Base-by-base conservation (phyloP, 2,329 filamentous ascomycete genomes). In the Beauveria pseudobassiana region DNA sequence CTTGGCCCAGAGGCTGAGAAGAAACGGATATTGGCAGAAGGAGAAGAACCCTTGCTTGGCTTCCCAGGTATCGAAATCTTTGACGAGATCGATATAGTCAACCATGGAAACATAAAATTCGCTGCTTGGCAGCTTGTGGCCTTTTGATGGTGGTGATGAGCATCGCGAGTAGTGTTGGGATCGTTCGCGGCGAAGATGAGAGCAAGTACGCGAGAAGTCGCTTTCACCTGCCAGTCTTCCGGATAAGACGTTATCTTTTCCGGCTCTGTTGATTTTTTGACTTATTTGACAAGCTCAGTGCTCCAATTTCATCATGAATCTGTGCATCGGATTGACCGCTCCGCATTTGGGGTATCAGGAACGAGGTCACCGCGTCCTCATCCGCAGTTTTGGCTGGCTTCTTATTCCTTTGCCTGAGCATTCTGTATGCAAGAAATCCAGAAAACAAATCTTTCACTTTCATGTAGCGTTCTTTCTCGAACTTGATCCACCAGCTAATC, bases 21-120 rank as follows among this genome's bases (percentile, higher is more conserved):
- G 87, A 69, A 96, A 96, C 0, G 93, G 91, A 69, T 96, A 96
- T 71, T 96, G 91, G 71, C 92, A 96, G 70, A 97, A 96, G 0
- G 90, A 84, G 70, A 96, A 96, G 66, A 86, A 90, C 22, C 82
- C 81, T 57, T 82, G 82, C 65, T 83, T 87, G 5, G 84, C 82
- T 71, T 96, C 92, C 93, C 93, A 97, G 10, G 85, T 82, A 69
- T 96, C 91, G 69, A 96, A 96, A 71, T 97, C 93, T 0, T 84
- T 84, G 52, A 95, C 84, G 7, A 96, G 80, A 70, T 96, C 91
- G n/a, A 87, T 85, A 68, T 91, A 91, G 71, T 97, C 93, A 10
- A 96, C 82, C 63, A 96, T 77, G 1, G 89, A 89, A 69, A 91
- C 92, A 74, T 96, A 97, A 70, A 96, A 97, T 67, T 91, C 87